Base-by-base conservation (phyloP, 179 eudicot genomes). In the Beta lomatogona region DNA sequence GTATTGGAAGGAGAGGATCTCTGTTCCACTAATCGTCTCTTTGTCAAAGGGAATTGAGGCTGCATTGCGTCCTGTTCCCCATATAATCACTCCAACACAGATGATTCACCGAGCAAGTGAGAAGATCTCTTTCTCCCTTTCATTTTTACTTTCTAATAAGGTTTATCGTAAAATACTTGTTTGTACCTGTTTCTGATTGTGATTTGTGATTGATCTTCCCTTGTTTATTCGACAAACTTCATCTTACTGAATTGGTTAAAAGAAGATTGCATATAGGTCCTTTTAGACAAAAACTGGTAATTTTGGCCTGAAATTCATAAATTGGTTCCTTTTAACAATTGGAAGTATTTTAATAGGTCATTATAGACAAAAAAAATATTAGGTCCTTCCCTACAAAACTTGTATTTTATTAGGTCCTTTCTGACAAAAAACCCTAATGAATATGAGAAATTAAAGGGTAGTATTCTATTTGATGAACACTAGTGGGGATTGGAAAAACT, bases 41-140 rank as follows among this genome's bases (percentile, higher is more conserved):
- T 82, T 94, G 88, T 91, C 98, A 1, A 94, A 94, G 89, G 98
- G 98, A 73, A 90, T 94, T 76, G 98, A 94, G 84, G 97, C 98
- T 65, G 97, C 87, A 53, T 76, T 94, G 70, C 87, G 83, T 60
- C 97, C 97, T 14, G 87, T 83, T 71, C 98, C 98, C 5, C 98
- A 87, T 68, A 94, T 94, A 28, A 84, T 94, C 22, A 94, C 98
- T 6, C 98, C 98, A 2, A 92, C 95, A 21, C 91, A 89, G 85
- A 92, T 92, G 93, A 92, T 92, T 68, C 85, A 85, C 60, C 87
- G 90, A 60, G 97, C 97, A 80, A 93, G 98, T 95, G 91, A 84
- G 94, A 75, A 72, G 25, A 70, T 53, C 50, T 71, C 41, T 28
- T 70, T 46, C 60, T 80, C 71, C 50, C 28, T 76, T 73, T 69